Evolutionary conservation across 192 early-diverging fungal species (phyloP), one percentile per base, ranked within the genome.

Genomic region (Helicostylum pulchrum): DNA sequence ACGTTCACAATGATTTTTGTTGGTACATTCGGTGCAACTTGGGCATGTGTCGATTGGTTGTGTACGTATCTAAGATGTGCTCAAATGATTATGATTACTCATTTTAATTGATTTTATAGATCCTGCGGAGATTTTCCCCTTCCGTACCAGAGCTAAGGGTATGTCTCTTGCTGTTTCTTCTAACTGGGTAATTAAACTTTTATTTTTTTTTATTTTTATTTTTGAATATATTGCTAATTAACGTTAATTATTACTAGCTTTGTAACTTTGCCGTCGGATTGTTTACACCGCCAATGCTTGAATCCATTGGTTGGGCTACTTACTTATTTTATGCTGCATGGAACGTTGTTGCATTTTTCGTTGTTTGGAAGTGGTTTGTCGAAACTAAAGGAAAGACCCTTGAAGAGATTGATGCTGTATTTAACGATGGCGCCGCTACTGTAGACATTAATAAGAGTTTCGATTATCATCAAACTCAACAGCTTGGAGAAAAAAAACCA

Each of bases 381-480:
- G 43, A 45, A 58, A 58, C 77, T 43, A 80, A 73, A 48, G 79
- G 79, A 17, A 68, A 58, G 17, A 82, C 62, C 17, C 61, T 82
- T 31, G 79, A 79, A 65, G 73, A 80, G 3, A 53, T 79, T 51
- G 77, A 77, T 49, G 78, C 42, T 2, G 65, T 78, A 6, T 79
- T 78, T 61, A 59, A 80, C 52, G 56, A 44, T 53, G 62, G 59
- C 26, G 14, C 17, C 10, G 23, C 12, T 17, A 26, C n/a, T n/a
- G 26, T n/a, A 15, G 14, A 6, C 45, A 46, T 45, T 61, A 31
- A 34, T 48, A 23, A 42, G 6, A 61, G 45, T 21, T 47, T 49
- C 20, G 31, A 61, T 30, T 1, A 4, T 31, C 7, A 53, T 19
- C 49, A 51, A 9, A 7, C 49, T 15, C 14, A 31, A 6, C 26